Base-by-base conservation (phyloP, 148 eudicot genomes). In the Camellia lanceoleosa region DNA sequence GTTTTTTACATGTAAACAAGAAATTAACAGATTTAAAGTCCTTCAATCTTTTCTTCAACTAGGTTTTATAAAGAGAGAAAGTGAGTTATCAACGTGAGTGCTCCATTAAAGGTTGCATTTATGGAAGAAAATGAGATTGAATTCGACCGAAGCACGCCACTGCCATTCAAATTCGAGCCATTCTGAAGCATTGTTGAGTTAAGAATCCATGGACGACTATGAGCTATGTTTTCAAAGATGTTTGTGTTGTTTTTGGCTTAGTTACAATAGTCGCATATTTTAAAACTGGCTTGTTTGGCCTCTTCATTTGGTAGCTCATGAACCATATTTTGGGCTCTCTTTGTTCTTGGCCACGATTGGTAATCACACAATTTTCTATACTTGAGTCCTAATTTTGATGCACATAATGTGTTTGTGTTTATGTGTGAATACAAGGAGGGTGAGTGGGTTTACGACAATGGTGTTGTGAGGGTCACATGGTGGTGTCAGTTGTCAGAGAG, bases 101-200 rank as follows among this genome's bases (percentile, higher is more conserved):
- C 80, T 30, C 83, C 75, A 46, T 81, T 76, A 18, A 76, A 16
- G 75, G 78, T 69, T 47, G 61, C 79, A 18, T 68, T 76, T 15
- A n/a, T n/a, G 46, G 83, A 81, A 16, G 56, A 67, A 54, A 87
- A 71, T 6, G 86, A 82, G 2, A 61, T 46, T 60, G 60, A 61
- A 55, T 85, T 88, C 30, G 82, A 88, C 55, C 85, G 83, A 0
- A 80, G 83, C 42, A 59, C 79, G n/a, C 68, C 86, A 1, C 88
- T 86, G 44, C 88, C 88, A 58, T 88, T 88, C 73, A 76, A 49
- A 52, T 88, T 74, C 56, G 86, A 44, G 86, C 86, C 0, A 88
- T 88, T 47, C 87, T n/a, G n/a, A 79, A 84, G 64, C 90, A 88
- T 80, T 88, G 88, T 74, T 85, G 88, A 86, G 90, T 83, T 5